Base-by-base conservation (phyloP, 768 basidiomycete genomes). In the Lyophyllum semitale region DNA sequence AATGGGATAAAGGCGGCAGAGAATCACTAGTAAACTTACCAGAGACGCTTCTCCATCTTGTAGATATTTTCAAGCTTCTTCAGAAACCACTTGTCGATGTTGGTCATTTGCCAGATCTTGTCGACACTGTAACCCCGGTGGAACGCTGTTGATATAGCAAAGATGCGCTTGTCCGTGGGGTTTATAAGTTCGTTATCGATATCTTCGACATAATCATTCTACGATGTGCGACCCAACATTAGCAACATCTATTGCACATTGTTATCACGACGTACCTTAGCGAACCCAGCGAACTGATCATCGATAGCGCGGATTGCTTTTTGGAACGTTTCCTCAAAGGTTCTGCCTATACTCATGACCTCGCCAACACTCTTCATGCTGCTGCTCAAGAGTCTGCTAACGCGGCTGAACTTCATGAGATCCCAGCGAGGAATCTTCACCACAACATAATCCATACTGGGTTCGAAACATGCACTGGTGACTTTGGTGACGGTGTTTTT, bases 371-470 rank as follows among this genome's bases (percentile, higher is more conserved):
- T 94, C 82, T 98, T 98, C 96, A 99, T 98, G 73, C 91, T 93
- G 63, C 90, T 93, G 71, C 93, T 93, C 46, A 99, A 77, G 37
- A 91, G 79, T 55, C 89, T 84, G 69, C 92, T 95, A 65, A 99
- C 96, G 43, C 96, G 86, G 65, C 65, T 93, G 77, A 99, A 99
- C 81, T 99, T 99, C 74, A 95, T 95, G 67, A 98, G 77, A 73
- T 99, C 97, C 96, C 96, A 99, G 60, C 96, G 89, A 52, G 96
- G 96, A 65, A 99, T 97, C 79, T 99, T 98, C 68, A 98, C 95
- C 42, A 98, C 95, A 53, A 89, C 84, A 69, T 99, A 99, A 71
- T 99, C 96, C 76, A 99, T 80, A 63, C 89, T 92, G 6, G 96
- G 97, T 74, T 99, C 96, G 71, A 99, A 99, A 77, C 96, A 99